Evolutionary conservation across 495 filamentous ascomycete species (phyloP), one percentile per base, ranked within the genome.

Genomic region (Hyaloscypha variabilis): DNA sequence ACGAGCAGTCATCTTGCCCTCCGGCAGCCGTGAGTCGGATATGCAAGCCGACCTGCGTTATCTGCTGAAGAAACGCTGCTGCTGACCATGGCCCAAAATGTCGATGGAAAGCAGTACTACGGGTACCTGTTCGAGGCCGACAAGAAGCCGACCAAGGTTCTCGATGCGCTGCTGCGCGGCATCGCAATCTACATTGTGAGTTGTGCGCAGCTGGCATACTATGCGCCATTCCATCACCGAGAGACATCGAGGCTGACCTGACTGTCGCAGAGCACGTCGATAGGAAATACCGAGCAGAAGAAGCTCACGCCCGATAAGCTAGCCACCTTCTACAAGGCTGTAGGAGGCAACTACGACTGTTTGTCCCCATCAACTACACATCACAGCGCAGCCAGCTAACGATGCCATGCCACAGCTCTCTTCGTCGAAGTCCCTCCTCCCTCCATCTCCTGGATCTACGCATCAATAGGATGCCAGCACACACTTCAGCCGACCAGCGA

Each of bases 331-430:
- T 99, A 99, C 77, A 90, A 88, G 68, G 81, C 85, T 49, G 90
- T 96, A 31, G 93, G 93, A 64, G 93, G 94, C 46, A 89, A 97
- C 75, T 97, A 93, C 75, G 94, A 99, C 73, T 79, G 83, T 85
- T 65, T 71, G 81, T 67, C 26, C 29, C 50, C 46, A 34, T 34
- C 31, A 21, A 58, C n/a, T n/a, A 58, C 25, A 26, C 29, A 56
- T 36, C 24, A 10, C 36, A n/a, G 24, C 31, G 46, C n/a, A 24
- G 25, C 5, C 30, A 19, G 23, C 23, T 42, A 25, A 25, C 14
- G 23, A 53, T 21, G 14, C 34, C 62, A 24, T 63, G 26, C 36
- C 25, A 69, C 64, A 70, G 71, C 83, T 11, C 81, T 99, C 49
- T 98, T 99, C 73, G 81, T 95, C 54, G 83, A 89, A 10, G 92